Evolutionary conservation across 805 yeast genomes (phyloP), one percentile per base, ranked within the genome.

Genomic region (Metschnikowia lachancei): DNA sequence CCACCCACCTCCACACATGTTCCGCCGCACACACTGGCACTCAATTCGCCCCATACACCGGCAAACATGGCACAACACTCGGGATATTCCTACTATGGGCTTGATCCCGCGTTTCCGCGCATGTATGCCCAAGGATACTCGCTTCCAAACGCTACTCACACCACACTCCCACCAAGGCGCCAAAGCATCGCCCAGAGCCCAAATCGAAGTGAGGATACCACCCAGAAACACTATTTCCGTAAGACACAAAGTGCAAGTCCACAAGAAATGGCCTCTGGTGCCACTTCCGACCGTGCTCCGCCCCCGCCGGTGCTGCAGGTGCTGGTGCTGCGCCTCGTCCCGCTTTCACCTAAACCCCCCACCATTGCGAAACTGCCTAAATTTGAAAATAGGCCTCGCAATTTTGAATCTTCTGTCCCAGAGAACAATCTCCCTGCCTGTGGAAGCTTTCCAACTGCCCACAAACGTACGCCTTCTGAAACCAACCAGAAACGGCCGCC

Each of bases 401-500:
- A 9, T 13, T 20, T 31, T 13, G 33, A 43, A 2, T 8, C 37
- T 2, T 2, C 12, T 10, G 18, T 22, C 4, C 37, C 13, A 11
- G 17, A 8, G 10, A 28, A 17, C 17, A 45, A 31, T 7, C 35
- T 45, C 7, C 63, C 64, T 0, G 47, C 50, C 1, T 55, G 55
- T 36, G 61, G 64, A 1, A 57, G 51, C 36, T 58, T 58, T 17
- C 39, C 26, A 20, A 46, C 30, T n/a, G 24, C 50, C 12, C 69
- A 64, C 52, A 58, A 55, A 33, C 51, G 68, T 18, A 57, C 69
- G 10, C 53, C 55, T 14, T 61, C 74, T 1, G 48, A 55, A 50
- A n/a, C 39, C 3, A 22, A 28, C 16, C 35, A n/a, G 44, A 45
- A 14, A 36, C 48, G 18, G 36, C 39, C 19, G 2, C 19, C 38